Percentiles rank a stretch among this genome's conserved stretches.
These are phyloP conservation scores for Noccaea bulbosa DNA, from an alignment of 345 rosid genomes.

Conservation along the genomic window DNA sequence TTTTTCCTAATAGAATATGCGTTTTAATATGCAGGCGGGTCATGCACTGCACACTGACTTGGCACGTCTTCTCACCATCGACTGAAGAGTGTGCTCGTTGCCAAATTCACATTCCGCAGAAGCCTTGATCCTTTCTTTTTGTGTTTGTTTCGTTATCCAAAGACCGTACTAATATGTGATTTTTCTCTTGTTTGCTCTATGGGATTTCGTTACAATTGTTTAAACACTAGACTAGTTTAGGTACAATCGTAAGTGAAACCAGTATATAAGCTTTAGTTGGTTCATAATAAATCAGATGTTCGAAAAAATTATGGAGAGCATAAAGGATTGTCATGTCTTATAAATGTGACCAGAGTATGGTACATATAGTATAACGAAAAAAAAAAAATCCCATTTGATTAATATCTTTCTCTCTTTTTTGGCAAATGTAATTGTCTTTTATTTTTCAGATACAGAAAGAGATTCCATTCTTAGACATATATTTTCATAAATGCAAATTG, in stretches of 20 bases:
- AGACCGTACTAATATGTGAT: background rate
- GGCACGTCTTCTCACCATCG: slow-evolving; percentile 38
- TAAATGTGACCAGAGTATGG: too few species aligned
- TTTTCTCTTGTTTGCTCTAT: background rate
- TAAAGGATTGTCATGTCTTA: too few species aligned
- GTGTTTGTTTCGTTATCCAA: background rate
- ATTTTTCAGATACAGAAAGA: background rate
- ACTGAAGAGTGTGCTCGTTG: slow-evolving; percentile 16
- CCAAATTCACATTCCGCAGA: slow-evolving; percentile 1
- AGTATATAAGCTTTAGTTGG: too few species aligned
- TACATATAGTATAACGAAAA: too few species aligned
- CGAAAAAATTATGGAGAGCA: too few species aligned
- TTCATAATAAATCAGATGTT: too few species aligned
- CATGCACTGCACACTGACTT: slow-evolving; percentile 37
- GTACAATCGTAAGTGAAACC: background rate
- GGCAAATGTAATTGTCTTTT: too few species aligned
- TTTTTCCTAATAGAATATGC: slow-evolving; percentile 1
- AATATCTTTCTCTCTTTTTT: too few species aligned
- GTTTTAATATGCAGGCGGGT: slow-evolving; percentile 34
- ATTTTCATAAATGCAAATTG: too few species aligned
- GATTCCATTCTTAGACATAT: background rate
- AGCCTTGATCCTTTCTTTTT: background rate
- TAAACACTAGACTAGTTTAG: background rate
- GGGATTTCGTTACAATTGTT: background rate
- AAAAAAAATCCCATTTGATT: too few species aligned